These are phyloP conservation scores for Phytophthora pisi DNA, from an alignment of 352 stramenopile species.

Conservation along the genomic window DNA sequence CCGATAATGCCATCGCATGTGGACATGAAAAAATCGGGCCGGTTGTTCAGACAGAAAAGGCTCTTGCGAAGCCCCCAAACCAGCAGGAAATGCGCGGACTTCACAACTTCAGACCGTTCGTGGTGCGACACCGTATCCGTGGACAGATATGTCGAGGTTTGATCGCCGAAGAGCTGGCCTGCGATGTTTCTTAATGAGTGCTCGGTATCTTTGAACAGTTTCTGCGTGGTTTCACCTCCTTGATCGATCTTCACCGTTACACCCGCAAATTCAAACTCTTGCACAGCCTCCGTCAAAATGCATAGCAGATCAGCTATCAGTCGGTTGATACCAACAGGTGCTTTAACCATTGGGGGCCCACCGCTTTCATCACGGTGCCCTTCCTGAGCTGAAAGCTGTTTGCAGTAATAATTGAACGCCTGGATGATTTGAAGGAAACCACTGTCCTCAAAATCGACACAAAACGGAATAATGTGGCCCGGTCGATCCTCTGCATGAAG, in stretches of 20 bases:
- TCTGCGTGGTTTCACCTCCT: constrained; percentile 26
- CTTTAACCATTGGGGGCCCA: neutral
- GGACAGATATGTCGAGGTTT: neutral
- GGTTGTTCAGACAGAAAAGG: constrained; percentile 33
- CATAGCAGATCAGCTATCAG: constrained; percentile 38
- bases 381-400: constrained; percentile 5
- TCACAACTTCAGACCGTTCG: constrained; percentile 32
- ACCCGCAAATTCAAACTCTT: constrained; percentile 50
- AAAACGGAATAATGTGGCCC: constrained; percentile 72
- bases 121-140: constrained; percentile 1
- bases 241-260: constrained; percentile 26
- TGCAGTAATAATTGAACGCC: constrained; percentile 33
- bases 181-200: constrained; percentile 23
- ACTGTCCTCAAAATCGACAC: constrained; percentile 56
- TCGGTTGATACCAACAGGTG: constrained; percentile 7
- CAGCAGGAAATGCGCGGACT: constrained; percentile 42
- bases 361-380: neutral
- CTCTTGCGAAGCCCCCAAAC: constrained; percentile 49
- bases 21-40: constrained; percentile 33
- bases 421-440: constrained; percentile 46
- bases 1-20: constrained; percentile 19
- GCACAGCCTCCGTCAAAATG: constrained; percentile 38
- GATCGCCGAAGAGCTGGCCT: constrained; percentile 15
- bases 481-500: constrained; percentile 41
- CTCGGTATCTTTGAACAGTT: constrained; percentile 36